Evolutionary conservation across 2,329 filamentous ascomycete genomes (phyloP).

Genomic region (Setomelanomma holmii): DNA sequence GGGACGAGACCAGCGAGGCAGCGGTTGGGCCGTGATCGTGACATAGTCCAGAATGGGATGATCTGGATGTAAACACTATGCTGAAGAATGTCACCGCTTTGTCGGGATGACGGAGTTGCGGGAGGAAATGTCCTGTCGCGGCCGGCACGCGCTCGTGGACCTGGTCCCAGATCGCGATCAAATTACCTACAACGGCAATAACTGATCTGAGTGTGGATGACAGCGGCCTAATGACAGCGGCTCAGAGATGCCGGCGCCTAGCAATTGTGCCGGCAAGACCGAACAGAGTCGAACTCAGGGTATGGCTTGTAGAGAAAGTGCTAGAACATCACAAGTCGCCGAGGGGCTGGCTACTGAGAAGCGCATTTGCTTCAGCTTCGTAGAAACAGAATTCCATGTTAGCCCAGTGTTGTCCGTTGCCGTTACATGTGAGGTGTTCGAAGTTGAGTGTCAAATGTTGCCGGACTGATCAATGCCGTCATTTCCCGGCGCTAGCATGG

Average conservation of each 20-base stretch:
- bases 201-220: background rate
- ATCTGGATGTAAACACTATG: too few species aligned
- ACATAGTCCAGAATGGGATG: background rate
- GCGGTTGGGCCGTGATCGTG: constrained; percentile 19
- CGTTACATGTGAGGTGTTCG: too few species aligned
- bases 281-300: background rate
- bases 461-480: too few species aligned
- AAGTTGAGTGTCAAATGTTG: too few species aligned
- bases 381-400: too few species aligned
- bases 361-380: too few species aligned
- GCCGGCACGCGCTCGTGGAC: background rate
- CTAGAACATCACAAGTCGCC: too few species aligned
- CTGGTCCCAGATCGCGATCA: background rate
- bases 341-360: too few species aligned
- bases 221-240: constrained; percentile 11
- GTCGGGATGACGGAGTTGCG: too few species aligned
- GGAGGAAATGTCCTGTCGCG: background rate
- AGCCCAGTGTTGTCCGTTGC: too few species aligned
- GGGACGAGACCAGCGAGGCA: constrained; percentile 58
- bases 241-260: background rate
- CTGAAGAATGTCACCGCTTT: too few species aligned
- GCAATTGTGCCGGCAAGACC: background rate
- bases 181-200: constrained; percentile 2
- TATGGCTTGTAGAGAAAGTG: background rate
- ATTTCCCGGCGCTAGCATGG: background rate